phyloP scores from a whole-genome alignment of 805 yeast species.

The Grigorovia transvaalensis region DNA sequence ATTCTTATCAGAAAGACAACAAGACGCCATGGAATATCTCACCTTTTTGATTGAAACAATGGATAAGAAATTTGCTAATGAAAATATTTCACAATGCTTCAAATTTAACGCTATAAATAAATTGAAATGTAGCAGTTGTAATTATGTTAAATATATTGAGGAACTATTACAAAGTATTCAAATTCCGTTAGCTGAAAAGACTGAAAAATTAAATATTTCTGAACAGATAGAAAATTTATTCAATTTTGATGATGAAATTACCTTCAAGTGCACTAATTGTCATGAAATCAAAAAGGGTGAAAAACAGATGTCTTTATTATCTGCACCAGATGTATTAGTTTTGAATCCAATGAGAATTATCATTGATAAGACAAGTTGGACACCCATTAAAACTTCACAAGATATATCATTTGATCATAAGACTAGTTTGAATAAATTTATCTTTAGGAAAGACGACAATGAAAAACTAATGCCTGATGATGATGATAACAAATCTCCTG shows the following conservation, averaged over 20 bases:
- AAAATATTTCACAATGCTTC: constrained; percentile 1
- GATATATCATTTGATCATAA: neutral
- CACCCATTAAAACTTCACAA: constrained; percentile 48
- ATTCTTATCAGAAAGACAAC: constrained; percentile 80
- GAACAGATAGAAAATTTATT: constrained; percentile 45
- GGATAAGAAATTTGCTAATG: constrained; percentile 32
- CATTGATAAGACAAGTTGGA: constrained; percentile 64
- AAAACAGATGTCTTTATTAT: constrained; percentile 21
- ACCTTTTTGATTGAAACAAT: constrained; percentile 53
- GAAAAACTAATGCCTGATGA: constrained; percentile 20
- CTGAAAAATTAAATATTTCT: constrained; percentile 30
- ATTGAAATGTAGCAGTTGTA: constrained; percentile 44
- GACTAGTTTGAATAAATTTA: neutral
- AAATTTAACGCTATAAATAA: constrained; percentile 53
- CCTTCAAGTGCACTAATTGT: constrained; percentile 55
- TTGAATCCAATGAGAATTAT: constrained; percentile 72
- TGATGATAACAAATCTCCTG: constrained; percentile 5
- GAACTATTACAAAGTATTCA: constrained; percentile 52
- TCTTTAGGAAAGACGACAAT: constrained; percentile 18
- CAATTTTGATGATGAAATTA: constrained; percentile 41
- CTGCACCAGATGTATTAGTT: constrained; percentile 63
- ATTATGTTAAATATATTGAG: constrained; percentile 44
- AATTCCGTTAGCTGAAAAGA: constrained; percentile 42
- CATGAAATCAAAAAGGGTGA: constrained; percentile 19
- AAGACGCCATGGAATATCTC: constrained; percentile 90